Conservation (phyloP, 73 alveolate species). For the Effrenium voratum region DNA sequence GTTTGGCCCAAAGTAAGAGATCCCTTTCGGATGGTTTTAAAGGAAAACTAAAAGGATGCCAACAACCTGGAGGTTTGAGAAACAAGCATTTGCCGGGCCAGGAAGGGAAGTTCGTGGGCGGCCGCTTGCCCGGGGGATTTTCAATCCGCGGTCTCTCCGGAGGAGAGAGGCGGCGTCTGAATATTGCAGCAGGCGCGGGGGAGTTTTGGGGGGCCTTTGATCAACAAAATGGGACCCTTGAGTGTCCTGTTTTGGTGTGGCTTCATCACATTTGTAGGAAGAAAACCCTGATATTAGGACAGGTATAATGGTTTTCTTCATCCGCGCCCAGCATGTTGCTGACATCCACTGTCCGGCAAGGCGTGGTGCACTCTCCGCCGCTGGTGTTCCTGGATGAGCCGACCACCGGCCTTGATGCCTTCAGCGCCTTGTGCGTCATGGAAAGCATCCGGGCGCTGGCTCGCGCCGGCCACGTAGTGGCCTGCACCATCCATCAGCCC, state of each 20-base stretch:
- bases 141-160: slow-evolving; percentile 75
- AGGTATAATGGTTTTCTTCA: neutral
- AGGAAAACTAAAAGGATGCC: neutral
- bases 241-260: neutral
- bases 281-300: neutral
- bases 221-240: neutral
- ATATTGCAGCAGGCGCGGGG: slow-evolving; percentile 56
- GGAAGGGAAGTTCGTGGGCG: slow-evolving; percentile 68
- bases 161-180: slow-evolving; percentile 66
- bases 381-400: slow-evolving; percentile 79
- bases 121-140: slow-evolving; percentile 73
- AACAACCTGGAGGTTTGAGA: neutral
- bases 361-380: slow-evolving; percentile 78
- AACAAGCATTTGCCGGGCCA: neutral
- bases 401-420: slow-evolving; percentile 67
- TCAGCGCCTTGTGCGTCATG: slow-evolving; percentile 64
- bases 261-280: neutral
- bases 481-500: slow-evolving; percentile 77
- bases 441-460: slow-evolving; percentile 76
- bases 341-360: neutral
- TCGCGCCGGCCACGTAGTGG: slow-evolving; percentile 71
- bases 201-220: neutral
- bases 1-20: neutral
- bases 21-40: neutral
- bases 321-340: too few relatives aligned